Evolutionary conservation across 192 early-diverging fungal genomes (phyloP), one percentile per base, ranked within the genome.

Genomic region (Coemansia sp.): DNA sequence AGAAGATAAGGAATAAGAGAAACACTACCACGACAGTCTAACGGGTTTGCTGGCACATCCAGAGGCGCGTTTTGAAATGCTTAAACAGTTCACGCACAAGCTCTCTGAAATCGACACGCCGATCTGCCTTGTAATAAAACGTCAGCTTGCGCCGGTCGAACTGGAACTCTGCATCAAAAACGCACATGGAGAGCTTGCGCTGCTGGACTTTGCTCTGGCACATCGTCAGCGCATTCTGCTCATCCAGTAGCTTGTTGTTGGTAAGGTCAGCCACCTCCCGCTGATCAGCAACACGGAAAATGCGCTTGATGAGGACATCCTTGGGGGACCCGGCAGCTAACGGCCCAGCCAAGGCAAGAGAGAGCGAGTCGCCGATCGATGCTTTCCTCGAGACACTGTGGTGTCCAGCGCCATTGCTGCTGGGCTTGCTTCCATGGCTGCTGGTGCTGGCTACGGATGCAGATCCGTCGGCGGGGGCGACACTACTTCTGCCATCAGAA

Each of bases 101-200:
- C 75, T 97, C 95, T 52, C 94, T 86, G 76, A 98, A 98, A 75
- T 98, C 95, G 55, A 98, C 92, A 33, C 96, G 88, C 66, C 91
- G 87, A 42, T 94, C 93, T 11, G 94, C 93, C 6, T 91, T 87
- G 82, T 95, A 98, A 72, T 95, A 95, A 52, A 97, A 98, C 1
- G 95, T 97, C 47, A 98, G 82, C 84, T 98, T 98, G 63, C 92
- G 87, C 17, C 96, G 85, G 75, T 98, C 95, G 88, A 95, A 98
- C 79, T 98, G 97, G 62, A 93, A 98, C 79, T 98, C 97, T 20
- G 97, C 97, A 68, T 97, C 94, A 1, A 95, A 91, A 25, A 98
- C 89, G 59, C 92, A 87, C 97, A 98, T 98, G 17, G 93, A 90
- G 31, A 98, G 82, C 64, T 90, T 91, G 79, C 90, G 91, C 61